phyloP scores from a whole-genome alignment of 805 yeast genomes.

The Kodamaea neixiangensis region DNA sequence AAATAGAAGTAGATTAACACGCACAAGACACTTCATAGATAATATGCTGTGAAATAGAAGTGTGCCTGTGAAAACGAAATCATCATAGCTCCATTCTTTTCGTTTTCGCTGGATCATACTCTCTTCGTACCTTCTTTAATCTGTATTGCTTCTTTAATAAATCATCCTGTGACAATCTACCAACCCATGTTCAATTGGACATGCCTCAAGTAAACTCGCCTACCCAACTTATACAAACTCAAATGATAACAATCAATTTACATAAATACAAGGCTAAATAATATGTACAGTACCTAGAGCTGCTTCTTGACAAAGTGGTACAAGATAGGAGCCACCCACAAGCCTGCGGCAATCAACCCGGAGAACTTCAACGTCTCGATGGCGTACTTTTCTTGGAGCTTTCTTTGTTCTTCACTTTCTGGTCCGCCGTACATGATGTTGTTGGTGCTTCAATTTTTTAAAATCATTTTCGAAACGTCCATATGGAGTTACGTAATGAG shows the following conservation, averaged over 20 bases:
- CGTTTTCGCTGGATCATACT: too few species aligned
- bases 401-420: conserved; percentile 65
- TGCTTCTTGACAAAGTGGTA: conserved; percentile 56
- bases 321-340: conserved; percentile 60
- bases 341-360: conserved; percentile 61
- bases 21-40: too few species aligned
- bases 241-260: not conserved
- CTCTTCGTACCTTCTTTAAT: too few species aligned
- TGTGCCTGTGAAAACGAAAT: too few species aligned
- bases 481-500: not conserved
- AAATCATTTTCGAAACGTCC: not conserved
- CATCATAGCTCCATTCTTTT: too few species aligned
- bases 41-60: too few species aligned
- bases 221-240: conserved; percentile 8
- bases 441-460: conserved; percentile 3
- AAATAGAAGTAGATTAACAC: too few species aligned
- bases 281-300: conserved; percentile 24
- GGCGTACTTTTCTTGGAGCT: conserved; percentile 63
- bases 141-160: too few species aligned
- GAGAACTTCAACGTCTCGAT: conserved; percentile 60
- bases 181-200: too few species aligned
- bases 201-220: too few species aligned
- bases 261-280: not conserved
- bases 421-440: conserved; percentile 51
- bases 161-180: too few species aligned